These are phyloP conservation scores for Starmerella powellii DNA, from an alignment of 805 yeast genomes.

Conservation along the genomic window DNA sequence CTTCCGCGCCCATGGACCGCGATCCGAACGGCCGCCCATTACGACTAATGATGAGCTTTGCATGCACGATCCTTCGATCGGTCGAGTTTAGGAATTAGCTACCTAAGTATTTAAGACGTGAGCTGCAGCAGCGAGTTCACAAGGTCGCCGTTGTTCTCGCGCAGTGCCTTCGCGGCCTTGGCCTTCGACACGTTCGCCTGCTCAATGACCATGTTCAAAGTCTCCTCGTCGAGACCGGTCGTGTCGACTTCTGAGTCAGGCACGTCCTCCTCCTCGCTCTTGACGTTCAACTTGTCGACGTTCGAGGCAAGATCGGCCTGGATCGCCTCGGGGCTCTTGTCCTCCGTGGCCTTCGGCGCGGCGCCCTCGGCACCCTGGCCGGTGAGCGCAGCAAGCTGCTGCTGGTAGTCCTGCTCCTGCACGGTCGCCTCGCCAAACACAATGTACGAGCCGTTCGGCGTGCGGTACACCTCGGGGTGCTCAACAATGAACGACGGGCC, in stretches of 20 bases:
- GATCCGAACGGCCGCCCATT: no score
- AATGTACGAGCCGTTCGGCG: conserved; percentile 85
- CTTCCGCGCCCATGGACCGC: no score
- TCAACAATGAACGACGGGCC: conserved; percentile 85
- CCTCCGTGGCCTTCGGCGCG: conserved; percentile 31
- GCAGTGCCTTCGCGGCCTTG: conserved; percentile 85
- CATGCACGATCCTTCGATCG: no score
- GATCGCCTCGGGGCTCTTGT: conserved; percentile 26
- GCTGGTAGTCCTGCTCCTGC: conserved; percentile 64
- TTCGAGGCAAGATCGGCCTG: conserved; percentile 28
- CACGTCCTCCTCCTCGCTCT: conserved; percentile 37
- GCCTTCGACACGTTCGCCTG: conserved; percentile 83
- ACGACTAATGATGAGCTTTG: no score
- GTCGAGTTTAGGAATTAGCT: neutral
- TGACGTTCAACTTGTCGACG: conserved; percentile 23
- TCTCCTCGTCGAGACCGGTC: conserved; percentile 69
- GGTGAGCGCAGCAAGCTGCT: conserved; percentile 48
- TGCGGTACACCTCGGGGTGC: conserved; percentile 87
- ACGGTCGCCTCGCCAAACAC: conserved; percentile 97
- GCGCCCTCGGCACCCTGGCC: conserved; percentile 34
- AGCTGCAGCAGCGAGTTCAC: conserved; percentile 83
- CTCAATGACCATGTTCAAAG: conserved; percentile 74
- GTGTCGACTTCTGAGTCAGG: conserved; percentile 73
- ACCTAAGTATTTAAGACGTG: conserved; percentile 25
- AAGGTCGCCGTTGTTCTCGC: conserved; percentile 80